Evolutionary conservation across 176 grass and related monocot genomes (phyloP).

Genomic region (Microstegium vimineum): DNA sequence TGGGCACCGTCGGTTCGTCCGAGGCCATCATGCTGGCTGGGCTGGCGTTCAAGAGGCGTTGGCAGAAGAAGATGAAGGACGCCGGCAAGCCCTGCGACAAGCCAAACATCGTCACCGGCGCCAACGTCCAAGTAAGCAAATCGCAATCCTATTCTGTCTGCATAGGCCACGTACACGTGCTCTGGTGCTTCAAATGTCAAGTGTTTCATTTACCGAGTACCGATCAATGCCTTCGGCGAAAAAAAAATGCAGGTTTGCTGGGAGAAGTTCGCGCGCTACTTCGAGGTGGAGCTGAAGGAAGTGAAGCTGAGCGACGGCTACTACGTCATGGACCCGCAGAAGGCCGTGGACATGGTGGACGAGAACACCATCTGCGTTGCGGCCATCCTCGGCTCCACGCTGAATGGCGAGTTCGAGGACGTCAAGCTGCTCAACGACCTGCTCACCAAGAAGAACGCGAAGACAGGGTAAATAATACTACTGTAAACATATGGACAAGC

Average conservation of each 20-base stretch:
- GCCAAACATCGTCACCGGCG: slow-evolving; percentile 89
- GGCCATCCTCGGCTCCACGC: slow-evolving; percentile 85
- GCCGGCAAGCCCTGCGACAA: slow-evolving; percentile 86
- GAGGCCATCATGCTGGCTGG: slow-evolving; percentile 96
- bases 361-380: slow-evolving; percentile 96
- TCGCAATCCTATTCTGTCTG: neutral
- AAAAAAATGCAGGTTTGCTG: slow-evolving; percentile 80
- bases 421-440: slow-evolving; percentile 79
- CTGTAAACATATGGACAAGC: slow-evolving; percentile 21
- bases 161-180: too few species aligned
- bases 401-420: slow-evolving; percentile 92
- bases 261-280: slow-evolving; percentile 93
- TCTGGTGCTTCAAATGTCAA: neutral
- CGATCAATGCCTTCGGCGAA: neutral
- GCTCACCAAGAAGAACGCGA: slow-evolving; percentile 60
- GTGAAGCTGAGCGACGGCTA: slow-evolving; percentile 77
- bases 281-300: slow-evolving; percentile 93
- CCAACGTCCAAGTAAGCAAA: slow-evolving; percentile 60
- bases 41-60: slow-evolving; percentile 75
- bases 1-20: slow-evolving; percentile 77
- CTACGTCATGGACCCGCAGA: slow-evolving; percentile 78
- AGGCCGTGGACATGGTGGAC: slow-evolving; percentile 82
- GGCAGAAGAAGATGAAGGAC: slow-evolving; percentile 82
- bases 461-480: slow-evolving; percentile 66
- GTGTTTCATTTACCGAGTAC: neutral